phyloP scores from a whole-genome alignment of 2,329 filamentous ascomycete species.

The Cladosporium sp. region DNA sequence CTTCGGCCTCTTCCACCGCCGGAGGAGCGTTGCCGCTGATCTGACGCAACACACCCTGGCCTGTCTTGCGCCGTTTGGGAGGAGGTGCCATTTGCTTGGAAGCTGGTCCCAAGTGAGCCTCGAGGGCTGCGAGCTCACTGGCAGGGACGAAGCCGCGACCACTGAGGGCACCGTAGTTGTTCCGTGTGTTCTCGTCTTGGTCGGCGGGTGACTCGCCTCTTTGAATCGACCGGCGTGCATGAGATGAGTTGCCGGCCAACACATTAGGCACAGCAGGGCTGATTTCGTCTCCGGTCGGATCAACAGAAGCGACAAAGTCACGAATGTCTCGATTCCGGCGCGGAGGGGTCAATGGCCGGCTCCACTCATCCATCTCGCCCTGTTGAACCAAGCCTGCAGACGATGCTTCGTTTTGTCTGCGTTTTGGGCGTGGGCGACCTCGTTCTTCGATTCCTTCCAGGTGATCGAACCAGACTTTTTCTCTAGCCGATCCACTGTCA shows the following conservation, averaged over 20 bases:
- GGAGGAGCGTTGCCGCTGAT: slow-evolving; percentile 26
- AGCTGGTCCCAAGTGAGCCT: slow-evolving; percentile 18
- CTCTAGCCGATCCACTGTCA: slow-evolving; percentile 20
- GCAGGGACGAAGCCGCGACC: slow-evolving; percentile 32
- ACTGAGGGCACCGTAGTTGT: slow-evolving; percentile 8
- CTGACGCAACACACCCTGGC: slow-evolving; percentile 27
- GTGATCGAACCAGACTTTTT: slow-evolving; percentile 36
- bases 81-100: slow-evolving; percentile 18
- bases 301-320: slow-evolving; percentile 28
- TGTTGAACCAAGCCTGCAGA: slow-evolving; percentile 21
- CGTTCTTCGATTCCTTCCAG: slow-evolving; percentile 25
- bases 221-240: not conserved
- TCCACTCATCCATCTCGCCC: slow-evolving; percentile 26
- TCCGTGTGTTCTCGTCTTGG: slow-evolving; percentile 20
- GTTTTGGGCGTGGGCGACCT: slow-evolving; percentile 3
- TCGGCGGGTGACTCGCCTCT: not conserved
- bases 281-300: slow-evolving; percentile 15
- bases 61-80: slow-evolving; percentile 30
- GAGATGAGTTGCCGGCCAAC: not conserved
- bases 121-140: slow-evolving; percentile 29
- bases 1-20: slow-evolving; percentile 9
- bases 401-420: not conserved
- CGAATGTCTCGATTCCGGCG: slow-evolving; percentile 35
- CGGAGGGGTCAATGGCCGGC: slow-evolving; percentile 28
- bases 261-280: not conserved